Evolutionary conservation across 2,329 filamentous ascomycete genomes (phyloP).

Genomic region (Delphinella strobiligena): DNA sequence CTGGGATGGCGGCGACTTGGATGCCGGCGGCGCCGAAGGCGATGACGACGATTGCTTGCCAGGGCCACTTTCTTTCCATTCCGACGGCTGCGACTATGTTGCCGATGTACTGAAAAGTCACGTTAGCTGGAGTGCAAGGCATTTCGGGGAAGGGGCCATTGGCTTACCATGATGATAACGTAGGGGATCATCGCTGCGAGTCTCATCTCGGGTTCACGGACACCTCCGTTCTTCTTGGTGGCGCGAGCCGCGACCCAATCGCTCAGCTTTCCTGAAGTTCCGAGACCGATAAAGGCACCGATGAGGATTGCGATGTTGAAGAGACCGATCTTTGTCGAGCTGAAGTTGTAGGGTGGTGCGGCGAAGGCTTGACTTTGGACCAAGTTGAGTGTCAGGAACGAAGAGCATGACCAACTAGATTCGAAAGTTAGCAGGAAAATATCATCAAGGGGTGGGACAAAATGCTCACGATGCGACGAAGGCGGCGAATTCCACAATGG

Average conservation of each 20-base stretch:
- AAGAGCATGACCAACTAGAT: conserved; percentile 47
- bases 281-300: conserved; percentile 42
- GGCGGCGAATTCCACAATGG: conserved; percentile 50
- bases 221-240: conserved; percentile 41
- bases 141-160: background rate
- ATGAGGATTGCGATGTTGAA: conserved; percentile 46
- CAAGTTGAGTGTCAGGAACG: conserved; percentile 49
- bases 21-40: conserved; percentile 46
- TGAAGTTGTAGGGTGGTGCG: conserved; percentile 43
- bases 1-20: conserved; percentile 48
- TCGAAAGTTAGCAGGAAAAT: no score
- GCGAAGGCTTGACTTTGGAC: conserved; percentile 44
- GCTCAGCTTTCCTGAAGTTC: conserved; percentile 42
- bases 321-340: conserved; percentile 38
- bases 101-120: conserved; percentile 25
- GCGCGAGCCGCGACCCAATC: conserved; percentile 46
- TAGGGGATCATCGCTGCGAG: conserved; percentile 38
- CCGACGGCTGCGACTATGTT: conserved; percentile 42
- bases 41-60: conserved; percentile 45
- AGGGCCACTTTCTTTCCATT: conserved; percentile 31
- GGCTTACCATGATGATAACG: conserved; percentile 38
- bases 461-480: conserved; percentile 51
- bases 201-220: conserved; percentile 32
- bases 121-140: background rate
- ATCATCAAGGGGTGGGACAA: no score